phyloP scores from a whole-genome alignment of 768 basidiomycete species.

The Pleurotus sapidus region DNA sequence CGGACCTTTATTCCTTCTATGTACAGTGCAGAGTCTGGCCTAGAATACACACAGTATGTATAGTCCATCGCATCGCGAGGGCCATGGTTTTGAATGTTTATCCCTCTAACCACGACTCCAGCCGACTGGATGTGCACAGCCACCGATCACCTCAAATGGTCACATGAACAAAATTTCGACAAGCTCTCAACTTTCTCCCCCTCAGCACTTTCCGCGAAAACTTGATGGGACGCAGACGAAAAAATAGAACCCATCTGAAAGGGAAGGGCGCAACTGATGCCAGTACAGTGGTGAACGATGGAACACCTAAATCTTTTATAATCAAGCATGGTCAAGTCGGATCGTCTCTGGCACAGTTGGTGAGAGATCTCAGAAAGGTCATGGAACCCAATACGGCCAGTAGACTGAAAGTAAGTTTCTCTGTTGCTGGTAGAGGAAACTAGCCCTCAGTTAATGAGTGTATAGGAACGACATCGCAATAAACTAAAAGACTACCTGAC shows the following conservation, averaged over 20 bases:
- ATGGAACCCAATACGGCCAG: conserved; percentile 99
- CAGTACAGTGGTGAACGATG: conserved; percentile 20
- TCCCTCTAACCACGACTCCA: no score
- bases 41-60: no score
- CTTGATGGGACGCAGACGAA: conserved; percentile 70
- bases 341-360: conserved; percentile 80
- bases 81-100: no score
- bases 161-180: not conserved
- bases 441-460: not conserved
- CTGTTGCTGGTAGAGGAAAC: not conserved
- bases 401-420: conserved; percentile 68
- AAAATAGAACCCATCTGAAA: conserved; percentile 82
- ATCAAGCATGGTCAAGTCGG: conserved; percentile 97
- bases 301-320: conserved; percentile 87
- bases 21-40: no score
- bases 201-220: not conserved
- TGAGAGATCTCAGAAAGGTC: conserved; percentile 89
- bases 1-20: no score
- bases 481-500: conserved; percentile 93
- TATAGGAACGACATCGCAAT: conserved; percentile 84
- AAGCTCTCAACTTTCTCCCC: not conserved
- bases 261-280: conserved; percentile 36
- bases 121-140: no score
- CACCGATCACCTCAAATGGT: not conserved
- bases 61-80: no score